Base-by-base conservation (phyloP, 1,284 basidiomycete genomes). In the Sporisorium exsertum region DNA sequence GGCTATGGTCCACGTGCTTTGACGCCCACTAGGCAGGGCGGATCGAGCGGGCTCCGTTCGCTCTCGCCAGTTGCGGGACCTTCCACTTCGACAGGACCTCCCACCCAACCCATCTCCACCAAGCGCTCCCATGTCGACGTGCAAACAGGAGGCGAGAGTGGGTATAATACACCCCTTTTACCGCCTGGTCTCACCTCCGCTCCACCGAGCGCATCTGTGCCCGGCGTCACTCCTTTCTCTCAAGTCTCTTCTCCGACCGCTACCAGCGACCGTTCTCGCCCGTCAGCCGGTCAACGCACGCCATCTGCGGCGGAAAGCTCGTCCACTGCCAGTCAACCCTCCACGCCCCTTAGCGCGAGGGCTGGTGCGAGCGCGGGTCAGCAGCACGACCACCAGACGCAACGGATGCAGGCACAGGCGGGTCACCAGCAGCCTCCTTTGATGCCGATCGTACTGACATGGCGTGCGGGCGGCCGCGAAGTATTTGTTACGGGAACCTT, bases 401-500 rank as follows among this genome's bases (percentile, higher is more conserved):
- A 58, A 18, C 50, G 56, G 37, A 13, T 60, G 29, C 61, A 58
- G 18, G n/a, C 62, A 8, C 37, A 46, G n/a, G 49, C 65, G 15
- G 33, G 37, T 5, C 37, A 63, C 24, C 52, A 56, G 7, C 71
- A 78, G 24, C 26, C 43, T 43, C 50, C 71, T 0, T 40, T 68
- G 49, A 75, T 72, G 72, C 74, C 73, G 10, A 66, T 77, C 24
- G 68, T 64, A 13, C 40, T 75, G 26, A 73, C 78, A 35, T 84
- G 83, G 83, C 77, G 78, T 18, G 81, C 81, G 2, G 78, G 78
- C 15, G 83, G 83, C 7, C 64, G 69, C 33, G 68, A 81, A 37
- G 89, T 90, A 5, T 89, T 86, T 70, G 89, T 90, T 6, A 89
- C 89, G 0, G 89, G 89, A n/a, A 89, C 88, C 4, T 88, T 89